phyloP scores from a whole-genome alignment of 2,329 filamentous ascomycete genomes.

The Talaromyces verruculosus region DNA sequence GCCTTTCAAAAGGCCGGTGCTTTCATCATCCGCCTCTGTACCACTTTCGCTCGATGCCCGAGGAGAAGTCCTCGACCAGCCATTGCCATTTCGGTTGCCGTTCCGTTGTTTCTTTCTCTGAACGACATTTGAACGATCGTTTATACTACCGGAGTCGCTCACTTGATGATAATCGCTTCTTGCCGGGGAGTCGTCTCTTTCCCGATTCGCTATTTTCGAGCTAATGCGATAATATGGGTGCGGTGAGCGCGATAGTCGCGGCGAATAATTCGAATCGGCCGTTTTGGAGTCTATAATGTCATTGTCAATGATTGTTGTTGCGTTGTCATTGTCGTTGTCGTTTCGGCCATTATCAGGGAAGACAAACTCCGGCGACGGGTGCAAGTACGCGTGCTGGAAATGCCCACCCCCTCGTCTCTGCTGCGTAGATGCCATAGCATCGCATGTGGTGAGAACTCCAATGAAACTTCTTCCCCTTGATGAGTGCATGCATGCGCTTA shows the following conservation, averaged over 20 bases:
- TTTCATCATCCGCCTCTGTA: slow-evolving; percentile 93
- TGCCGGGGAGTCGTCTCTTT: slow-evolving; percentile 36
- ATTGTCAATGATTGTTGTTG: slow-evolving; percentile 23
- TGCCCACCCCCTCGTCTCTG: background rate
- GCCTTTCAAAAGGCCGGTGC: slow-evolving; percentile 71
- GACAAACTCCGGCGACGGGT: slow-evolving; percentile 26
- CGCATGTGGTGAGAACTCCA: slow-evolving; percentile 11
- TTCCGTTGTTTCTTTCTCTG: slow-evolving; percentile 34
- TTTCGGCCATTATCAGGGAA: slow-evolving; percentile 25
- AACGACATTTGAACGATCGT: slow-evolving; percentile 24
- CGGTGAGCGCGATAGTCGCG: slow-evolving; percentile 19
- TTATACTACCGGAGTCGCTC: slow-evolving; percentile 12
- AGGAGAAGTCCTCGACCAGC: slow-evolving; percentile 49
- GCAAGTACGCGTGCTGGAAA: slow-evolving; percentile 21
- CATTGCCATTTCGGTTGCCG: slow-evolving; percentile 22
- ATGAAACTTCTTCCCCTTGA: slow-evolving; percentile 8
- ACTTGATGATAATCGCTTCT: slow-evolving; percentile 8
- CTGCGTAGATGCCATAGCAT: slow-evolving; percentile 21
- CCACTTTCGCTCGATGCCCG: slow-evolving; percentile 79
- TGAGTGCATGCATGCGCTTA: slow-evolving; percentile 8
- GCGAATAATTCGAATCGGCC: background rate
- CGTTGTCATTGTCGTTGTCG: slow-evolving; percentile 21
- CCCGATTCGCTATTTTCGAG: slow-evolving; percentile 56
- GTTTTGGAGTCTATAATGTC: slow-evolving; percentile 6
- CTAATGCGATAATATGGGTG: slow-evolving; percentile 41